Conservation (phyloP, 345 rosid species). For the Pugionium cornutum region DNA sequence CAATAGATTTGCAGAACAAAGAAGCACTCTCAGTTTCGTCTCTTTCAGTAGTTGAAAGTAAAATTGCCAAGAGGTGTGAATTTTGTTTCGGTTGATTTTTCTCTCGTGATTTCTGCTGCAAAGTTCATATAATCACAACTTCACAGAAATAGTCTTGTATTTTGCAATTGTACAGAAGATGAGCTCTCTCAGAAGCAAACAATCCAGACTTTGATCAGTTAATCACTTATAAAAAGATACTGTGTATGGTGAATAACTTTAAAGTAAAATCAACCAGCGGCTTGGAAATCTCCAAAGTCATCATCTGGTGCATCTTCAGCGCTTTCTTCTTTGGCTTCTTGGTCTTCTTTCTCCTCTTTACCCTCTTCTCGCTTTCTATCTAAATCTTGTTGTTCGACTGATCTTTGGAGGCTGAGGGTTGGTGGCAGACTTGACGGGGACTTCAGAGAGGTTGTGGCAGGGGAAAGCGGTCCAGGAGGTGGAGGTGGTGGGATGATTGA, state of each 20-base stretch:
- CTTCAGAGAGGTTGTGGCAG: conserved; percentile 43
- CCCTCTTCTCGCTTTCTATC: conserved; percentile 42
- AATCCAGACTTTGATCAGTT: conserved; percentile 32
- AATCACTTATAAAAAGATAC: conserved; percentile 13
- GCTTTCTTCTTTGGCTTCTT: conserved; percentile 39
- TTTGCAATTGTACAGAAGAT: conserved; percentile 29
- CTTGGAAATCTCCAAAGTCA: conserved; percentile 98
- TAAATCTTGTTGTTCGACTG: conserved; percentile 31
- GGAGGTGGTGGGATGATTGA: conserved; percentile 82
- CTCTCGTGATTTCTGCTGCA: neutral
- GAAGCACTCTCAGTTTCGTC: conserved; percentile 23
- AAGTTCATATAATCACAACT: conserved; percentile 13
- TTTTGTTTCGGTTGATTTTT: neutral
- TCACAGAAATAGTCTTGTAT: conserved; percentile 26
- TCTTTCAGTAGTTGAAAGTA: conserved; percentile 16
- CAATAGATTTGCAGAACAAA: conserved; percentile 42
- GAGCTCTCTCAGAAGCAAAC: conserved; percentile 22
- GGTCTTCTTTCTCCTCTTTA: conserved; percentile 26
- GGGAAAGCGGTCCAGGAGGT: conserved; percentile 69
- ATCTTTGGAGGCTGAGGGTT: conserved; percentile 40
- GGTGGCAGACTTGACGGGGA: conserved; percentile 47
- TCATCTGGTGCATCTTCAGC: conserved; percentile 64
- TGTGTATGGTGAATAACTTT: conserved; percentile 22
- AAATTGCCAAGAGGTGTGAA: neutral
- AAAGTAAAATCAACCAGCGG: conserved; percentile 51